Evolutionary conservation across 2,329 filamentous ascomycete genomes (phyloP).

Genomic region (Colletotrichum sp.): DNA sequence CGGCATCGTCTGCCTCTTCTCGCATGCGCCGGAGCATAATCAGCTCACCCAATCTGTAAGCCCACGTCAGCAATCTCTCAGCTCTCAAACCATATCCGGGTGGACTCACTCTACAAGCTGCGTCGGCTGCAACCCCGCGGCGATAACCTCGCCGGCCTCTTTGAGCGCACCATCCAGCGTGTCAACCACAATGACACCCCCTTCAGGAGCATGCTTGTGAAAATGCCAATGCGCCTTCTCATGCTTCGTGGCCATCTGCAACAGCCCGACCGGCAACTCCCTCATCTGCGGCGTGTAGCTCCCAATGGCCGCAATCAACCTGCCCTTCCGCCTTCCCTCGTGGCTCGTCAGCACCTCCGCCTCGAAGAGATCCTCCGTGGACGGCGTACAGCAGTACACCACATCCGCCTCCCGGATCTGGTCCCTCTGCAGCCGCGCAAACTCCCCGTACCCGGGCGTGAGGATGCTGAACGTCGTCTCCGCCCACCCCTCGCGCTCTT

Average conservation of each 20-base stretch:
- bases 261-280: slow-evolving; percentile 79
- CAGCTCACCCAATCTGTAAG: slow-evolving; percentile 74
- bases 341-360: slow-evolving; percentile 71
- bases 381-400: slow-evolving; percentile 89
- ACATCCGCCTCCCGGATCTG: slow-evolving; percentile 76
- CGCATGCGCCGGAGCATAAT: slow-evolving; percentile 61
- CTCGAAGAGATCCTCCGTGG: slow-evolving; percentile 77
- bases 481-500: slow-evolving; percentile 65
- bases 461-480: slow-evolving; percentile 71
- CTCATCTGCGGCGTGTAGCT: slow-evolving; percentile 76
- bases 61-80: neutral
- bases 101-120: slow-evolving; percentile 77
- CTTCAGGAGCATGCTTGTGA: slow-evolving; percentile 70
- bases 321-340: slow-evolving; percentile 72
- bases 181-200: slow-evolving; percentile 73
- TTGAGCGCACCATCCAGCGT: slow-evolving; percentile 80
- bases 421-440: slow-evolving; percentile 68
- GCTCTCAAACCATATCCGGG: neutral
- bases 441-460: slow-evolving; percentile 75
- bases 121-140: slow-evolving; percentile 73
- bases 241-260: slow-evolving; percentile 65
- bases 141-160: slow-evolving; percentile 86
- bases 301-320: slow-evolving; percentile 76
- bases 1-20: slow-evolving; percentile 34
- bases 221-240: slow-evolving; percentile 59